Conservation (phyloP, 73 alveolate species). For the Breviolum minutum region DNA sequence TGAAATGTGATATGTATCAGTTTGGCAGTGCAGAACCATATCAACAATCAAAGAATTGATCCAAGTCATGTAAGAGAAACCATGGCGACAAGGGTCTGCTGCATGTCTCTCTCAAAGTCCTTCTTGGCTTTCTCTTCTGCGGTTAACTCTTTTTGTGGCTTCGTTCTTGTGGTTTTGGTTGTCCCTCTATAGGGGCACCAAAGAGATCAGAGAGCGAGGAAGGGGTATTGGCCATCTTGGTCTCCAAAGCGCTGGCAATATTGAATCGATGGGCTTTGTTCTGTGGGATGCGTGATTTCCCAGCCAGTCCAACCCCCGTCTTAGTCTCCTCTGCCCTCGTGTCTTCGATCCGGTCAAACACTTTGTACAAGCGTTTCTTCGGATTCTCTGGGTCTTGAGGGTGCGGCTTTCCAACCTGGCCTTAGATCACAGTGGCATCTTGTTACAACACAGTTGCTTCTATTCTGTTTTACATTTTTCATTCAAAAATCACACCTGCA, state of each 20-base stretch:
- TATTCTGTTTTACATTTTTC: no score
- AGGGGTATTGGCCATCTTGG: no score
- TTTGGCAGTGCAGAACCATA: not conserved
- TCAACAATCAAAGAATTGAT: no score
- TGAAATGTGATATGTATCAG: no score
- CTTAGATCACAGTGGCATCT: not conserved
- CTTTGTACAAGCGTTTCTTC: not conserved
- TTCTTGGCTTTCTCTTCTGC: not conserved
- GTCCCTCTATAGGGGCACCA: not conserved
- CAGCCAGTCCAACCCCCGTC: not conserved
- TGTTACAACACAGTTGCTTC: no score
- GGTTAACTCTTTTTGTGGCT: not conserved
- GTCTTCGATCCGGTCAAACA: not conserved
- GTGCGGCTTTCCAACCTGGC: conserved; percentile 8
- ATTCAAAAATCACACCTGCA: not conserved
- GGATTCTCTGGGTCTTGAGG: not conserved
- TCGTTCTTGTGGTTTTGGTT: not conserved
- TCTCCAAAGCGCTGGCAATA: no score
- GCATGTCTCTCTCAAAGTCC: not conserved
- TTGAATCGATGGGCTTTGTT: not conserved
- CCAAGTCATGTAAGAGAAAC: not conserved
- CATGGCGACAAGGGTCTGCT: not conserved
- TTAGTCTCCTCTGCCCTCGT: not conserved
- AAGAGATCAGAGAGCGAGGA: not conserved
- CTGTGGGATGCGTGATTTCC: not conserved